phyloP scores from a whole-genome alignment of 2,329 filamentous ascomycete genomes.

The Xylaria polymorpha region DNA sequence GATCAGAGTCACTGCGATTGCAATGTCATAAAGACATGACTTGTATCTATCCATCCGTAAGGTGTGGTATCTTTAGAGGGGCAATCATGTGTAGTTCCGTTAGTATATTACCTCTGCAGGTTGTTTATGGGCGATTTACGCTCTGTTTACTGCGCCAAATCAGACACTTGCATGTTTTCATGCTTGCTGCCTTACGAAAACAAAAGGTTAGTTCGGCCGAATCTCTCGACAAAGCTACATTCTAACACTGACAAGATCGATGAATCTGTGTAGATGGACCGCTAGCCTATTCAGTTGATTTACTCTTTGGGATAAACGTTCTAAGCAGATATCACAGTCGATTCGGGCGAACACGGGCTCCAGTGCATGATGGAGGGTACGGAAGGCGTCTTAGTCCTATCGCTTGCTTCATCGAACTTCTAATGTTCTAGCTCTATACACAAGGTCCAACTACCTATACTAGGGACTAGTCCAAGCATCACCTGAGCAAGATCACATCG shows the following conservation, averaged over 20 bases:
- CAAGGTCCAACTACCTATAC: background rate
- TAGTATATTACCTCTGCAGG: background rate
- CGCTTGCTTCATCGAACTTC: background rate
- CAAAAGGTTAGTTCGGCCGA: too few relatives aligned
- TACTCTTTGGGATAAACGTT: too few relatives aligned
- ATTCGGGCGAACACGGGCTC: too few relatives aligned
- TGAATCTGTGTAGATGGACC: background rate
- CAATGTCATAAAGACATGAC: background rate
- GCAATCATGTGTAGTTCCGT: background rate
- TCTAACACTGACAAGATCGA: too few relatives aligned
- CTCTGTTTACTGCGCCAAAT: background rate
- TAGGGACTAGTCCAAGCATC: background rate
- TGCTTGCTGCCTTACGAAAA: too few relatives aligned
- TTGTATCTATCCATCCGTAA: background rate
- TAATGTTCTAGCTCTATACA: background rate
- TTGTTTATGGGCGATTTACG: background rate
- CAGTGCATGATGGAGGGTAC: background rate
- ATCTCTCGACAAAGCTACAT: too few relatives aligned
- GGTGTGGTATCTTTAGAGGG: background rate
- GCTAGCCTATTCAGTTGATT: background rate
- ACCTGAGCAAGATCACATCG: background rate
- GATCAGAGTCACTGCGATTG: background rate
- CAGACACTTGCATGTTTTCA: background rate
- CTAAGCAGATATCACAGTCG: too few relatives aligned
- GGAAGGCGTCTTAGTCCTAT: background rate